A percentile compares a stretch with the other conserved stretches of the same genome.
These are phyloP conservation scores for Colletotrichum lindemuthianum DNA, from an alignment of 2,329 filamentous ascomycete genomes.

Conservation along the genomic window DNA sequence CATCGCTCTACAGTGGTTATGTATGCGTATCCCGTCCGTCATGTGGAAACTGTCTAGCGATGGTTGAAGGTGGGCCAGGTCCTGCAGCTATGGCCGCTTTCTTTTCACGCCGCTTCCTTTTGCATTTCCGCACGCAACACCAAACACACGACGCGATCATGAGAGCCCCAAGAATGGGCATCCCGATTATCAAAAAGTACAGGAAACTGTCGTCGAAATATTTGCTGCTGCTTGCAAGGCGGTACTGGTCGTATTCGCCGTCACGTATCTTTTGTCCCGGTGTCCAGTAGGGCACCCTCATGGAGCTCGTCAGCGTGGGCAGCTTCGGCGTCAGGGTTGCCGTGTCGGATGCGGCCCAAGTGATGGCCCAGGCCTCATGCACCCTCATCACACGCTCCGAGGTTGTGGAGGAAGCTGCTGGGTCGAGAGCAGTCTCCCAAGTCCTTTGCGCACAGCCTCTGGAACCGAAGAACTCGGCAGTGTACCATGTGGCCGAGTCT, in stretches of 20 bases:
- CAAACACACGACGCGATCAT: slow-evolving; percentile 20
- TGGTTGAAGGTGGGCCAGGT: too few relatives aligned
- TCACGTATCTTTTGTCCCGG: slow-evolving; percentile 26
- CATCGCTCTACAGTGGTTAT: too few relatives aligned
- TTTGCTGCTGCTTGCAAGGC: not conserved
- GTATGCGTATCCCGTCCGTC: too few relatives aligned
- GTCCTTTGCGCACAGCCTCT: not conserved
- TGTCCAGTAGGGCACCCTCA: slow-evolving; percentile 18
- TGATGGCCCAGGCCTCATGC: slow-evolving; percentile 20
- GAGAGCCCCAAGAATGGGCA: slow-evolving; percentile 15
- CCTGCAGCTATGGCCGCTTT: not conserved
- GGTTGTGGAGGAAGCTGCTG: not conserved
- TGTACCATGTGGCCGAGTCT: too few relatives aligned
- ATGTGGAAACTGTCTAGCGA: too few relatives aligned
- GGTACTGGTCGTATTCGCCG: slow-evolving; percentile 1
- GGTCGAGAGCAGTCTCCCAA: not conserved
- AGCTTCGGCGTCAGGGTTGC: slow-evolving; percentile 20
- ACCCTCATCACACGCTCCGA: not conserved
- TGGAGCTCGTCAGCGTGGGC: slow-evolving; percentile 21
- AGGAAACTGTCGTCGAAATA: not conserved
- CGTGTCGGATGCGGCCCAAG: slow-evolving; percentile 23
- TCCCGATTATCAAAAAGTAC: slow-evolving; percentile 19
- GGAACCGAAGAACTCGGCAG: not conserved
- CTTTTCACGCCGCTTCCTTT: slow-evolving; percentile 15
- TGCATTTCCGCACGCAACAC: slow-evolving; percentile 25